A percentile compares a stretch with the other conserved stretches of the same genome.
These are phyloP conservation scores for Aphanomyces stellatus DNA, from an alignment of 352 stramenopile genomes.

Conservation along the genomic window DNA sequence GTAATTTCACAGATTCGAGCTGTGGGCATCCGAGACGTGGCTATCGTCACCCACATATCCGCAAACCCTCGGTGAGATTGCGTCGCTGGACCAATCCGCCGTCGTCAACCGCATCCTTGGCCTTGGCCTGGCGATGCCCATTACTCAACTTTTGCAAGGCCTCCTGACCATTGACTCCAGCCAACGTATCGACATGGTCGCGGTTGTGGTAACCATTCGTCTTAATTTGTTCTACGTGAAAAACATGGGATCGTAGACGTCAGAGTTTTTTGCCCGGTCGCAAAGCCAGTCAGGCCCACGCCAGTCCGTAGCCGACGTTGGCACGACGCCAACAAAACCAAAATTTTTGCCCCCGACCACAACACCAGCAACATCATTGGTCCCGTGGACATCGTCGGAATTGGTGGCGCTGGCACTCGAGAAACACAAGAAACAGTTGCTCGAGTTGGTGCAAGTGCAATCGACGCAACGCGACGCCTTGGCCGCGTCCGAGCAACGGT, in stretches of 20 bases:
- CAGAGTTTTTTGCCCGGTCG: neutral
- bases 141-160: neutral
- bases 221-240: neutral
- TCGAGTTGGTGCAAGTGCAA: neutral
- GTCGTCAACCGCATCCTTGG: neutral
- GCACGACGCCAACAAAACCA: neutral
- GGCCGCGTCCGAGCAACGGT: too few relatives aligned
- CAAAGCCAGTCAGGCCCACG: neutral
- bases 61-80: neutral
- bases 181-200: neutral
- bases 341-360: neutral
- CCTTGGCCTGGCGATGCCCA: neutral
- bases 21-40: neutral
- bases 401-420: slow-evolving; percentile 9
- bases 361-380: neutral
- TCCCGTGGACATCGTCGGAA: neutral
- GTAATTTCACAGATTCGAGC: neutral
- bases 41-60: neutral
- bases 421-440: neutral
- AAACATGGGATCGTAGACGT: neutral
- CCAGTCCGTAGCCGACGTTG: neutral
- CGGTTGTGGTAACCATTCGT: neutral
- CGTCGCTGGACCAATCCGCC: neutral
- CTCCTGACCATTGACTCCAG: neutral
- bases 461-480: neutral